A percentile compares a stretch with the other conserved stretches of the same genome.
Evolutionary conservation across 2,329 filamentous ascomycete genomes (phyloP).

Genomic region (Cordyceps tenuipes): DNA sequence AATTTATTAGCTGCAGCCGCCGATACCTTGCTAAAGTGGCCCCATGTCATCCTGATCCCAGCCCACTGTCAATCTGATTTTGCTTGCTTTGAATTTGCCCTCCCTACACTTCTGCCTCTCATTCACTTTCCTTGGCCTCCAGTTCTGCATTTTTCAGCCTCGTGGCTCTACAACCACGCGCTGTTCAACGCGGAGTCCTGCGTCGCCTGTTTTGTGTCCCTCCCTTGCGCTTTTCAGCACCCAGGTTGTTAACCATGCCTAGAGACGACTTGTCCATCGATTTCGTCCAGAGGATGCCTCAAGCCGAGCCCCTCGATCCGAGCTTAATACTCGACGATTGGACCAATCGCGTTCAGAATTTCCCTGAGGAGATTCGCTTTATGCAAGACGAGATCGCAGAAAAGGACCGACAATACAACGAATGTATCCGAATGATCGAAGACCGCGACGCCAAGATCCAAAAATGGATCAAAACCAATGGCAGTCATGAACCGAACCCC

Average conservation of each 20-base stretch:
- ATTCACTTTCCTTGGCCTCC: neutral
- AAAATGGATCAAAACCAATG: constrained; percentile 71
- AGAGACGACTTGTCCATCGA: constrained; percentile 67
- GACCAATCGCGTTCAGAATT: constrained; percentile 65
- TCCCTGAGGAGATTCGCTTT: constrained; percentile 75
- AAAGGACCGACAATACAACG: constrained; percentile 65
- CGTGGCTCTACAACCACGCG: constrained; percentile 8
- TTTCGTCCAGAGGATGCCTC: constrained; percentile 59
- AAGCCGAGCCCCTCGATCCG: constrained; percentile 52
- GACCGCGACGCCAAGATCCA: constrained; percentile 69
- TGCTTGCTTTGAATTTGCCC: constrained; percentile 3
- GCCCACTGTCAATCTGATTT: constrained; percentile 4
- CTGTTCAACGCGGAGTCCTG: constrained; percentile 17
- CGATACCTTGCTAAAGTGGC: neutral
- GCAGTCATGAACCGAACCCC: constrained; percentile 64
- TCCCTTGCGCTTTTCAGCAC: neutral
- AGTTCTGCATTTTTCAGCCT: neutral
- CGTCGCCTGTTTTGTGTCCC: constrained; percentile 25
- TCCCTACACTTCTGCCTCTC: neutral
- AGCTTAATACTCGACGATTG: constrained; percentile 71
- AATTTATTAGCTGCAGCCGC: constrained; percentile 11
- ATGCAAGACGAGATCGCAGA: constrained; percentile 75
- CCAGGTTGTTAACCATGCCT: constrained; percentile 50
- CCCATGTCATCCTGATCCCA: constrained; percentile 6
- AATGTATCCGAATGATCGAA: constrained; percentile 60